phyloP scores from a whole-genome alignment of 345 rosid species.

The Eucalyptus regnans region DNA sequence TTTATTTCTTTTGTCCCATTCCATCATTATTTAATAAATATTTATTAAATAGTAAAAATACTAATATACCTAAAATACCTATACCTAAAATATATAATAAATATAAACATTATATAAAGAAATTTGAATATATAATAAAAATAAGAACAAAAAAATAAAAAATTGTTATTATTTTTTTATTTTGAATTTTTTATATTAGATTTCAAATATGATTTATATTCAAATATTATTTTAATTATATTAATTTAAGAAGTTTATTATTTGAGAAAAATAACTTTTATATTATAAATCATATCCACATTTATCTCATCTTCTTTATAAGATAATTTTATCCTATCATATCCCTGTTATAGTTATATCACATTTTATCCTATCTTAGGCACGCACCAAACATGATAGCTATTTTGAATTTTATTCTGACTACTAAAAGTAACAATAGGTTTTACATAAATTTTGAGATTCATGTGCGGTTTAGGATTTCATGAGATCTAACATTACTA shows the following conservation, averaged over 20 bases:
- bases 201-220: too few relatives aligned
- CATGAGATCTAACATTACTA: background rate
- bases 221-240: too few relatives aligned
- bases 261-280: background rate
- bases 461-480: background rate
- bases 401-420: background rate
- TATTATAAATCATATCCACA: background rate
- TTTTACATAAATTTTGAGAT: background rate
- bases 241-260: too few relatives aligned
- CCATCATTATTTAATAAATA: background rate
- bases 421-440: background rate
- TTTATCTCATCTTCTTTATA: too few relatives aligned
- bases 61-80: background rate
- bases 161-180: too few relatives aligned
- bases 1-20: background rate
- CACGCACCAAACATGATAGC: background rate
- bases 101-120: too few relatives aligned
- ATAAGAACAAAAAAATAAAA: too few relatives aligned
- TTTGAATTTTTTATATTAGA: too few relatives aligned
- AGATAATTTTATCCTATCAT: too few relatives aligned
- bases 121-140: too few relatives aligned
- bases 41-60: background rate
- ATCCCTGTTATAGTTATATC: too few relatives aligned
- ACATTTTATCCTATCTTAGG: background rate
- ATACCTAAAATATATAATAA: background rate